phyloP scores from a whole-genome alignment of 176 grass and related monocot species.

The Sorghum bicolor region Sorghum_bicolor_NCBIv3 NC_012871.2:63811501-63812000 shows the following conservation, averaged over 20 bases:
- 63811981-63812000: background rate
- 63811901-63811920: background rate
- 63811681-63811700: background rate
- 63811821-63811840: background rate
- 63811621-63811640: background rate
- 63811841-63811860: background rate
- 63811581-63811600: no score
- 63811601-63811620: no score
- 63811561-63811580: background rate
- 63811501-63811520: background rate
- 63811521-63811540: background rate
- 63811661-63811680: background rate
- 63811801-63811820: no score
- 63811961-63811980: background rate
- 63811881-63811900: background rate
- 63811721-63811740: background rate
- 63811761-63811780: background rate
- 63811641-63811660: background rate
- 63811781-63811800: constrained; percentile 4
- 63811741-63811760: background rate
- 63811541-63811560: background rate
- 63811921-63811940: no score
- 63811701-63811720: background rate
- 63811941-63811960: background rate
- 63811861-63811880: constrained; percentile 1